Evolutionary conservation across 768 basidiomycete species (phyloP).

Genomic region (Lactifluus hygrophoroides): DNA sequence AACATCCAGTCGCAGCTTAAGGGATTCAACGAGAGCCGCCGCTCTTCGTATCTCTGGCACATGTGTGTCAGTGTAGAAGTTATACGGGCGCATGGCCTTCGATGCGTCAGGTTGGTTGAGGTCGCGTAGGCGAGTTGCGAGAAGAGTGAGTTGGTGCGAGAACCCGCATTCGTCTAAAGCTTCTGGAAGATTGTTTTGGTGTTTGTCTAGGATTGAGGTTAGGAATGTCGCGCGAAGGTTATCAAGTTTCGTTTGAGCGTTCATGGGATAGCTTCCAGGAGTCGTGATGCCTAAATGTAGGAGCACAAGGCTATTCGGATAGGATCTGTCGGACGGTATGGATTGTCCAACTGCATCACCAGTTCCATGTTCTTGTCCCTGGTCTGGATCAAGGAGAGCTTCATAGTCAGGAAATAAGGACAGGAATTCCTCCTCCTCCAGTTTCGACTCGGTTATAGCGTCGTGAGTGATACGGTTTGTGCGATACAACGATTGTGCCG

Average conservation of each 20-base stretch:
- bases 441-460: constrained; percentile 56
- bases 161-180: constrained; percentile 43
- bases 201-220: constrained; percentile 11
- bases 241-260: constrained; percentile 12
- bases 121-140: constrained; percentile 34
- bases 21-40: constrained; percentile 38
- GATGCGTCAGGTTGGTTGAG: constrained; percentile 24
- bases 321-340: constrained; percentile 27
- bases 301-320: constrained; percentile 34
- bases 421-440: constrained; percentile 78
- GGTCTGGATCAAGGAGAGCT: constrained; percentile 32
- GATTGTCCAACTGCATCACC: constrained; percentile 10
- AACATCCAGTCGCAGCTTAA: constrained; percentile 43
- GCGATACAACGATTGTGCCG: constrained; percentile 71
- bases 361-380: neutral
- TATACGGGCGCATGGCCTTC: constrained; percentile 31
- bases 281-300: constrained; percentile 42
- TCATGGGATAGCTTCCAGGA: constrained; percentile 26
- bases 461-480: constrained; percentile 45
- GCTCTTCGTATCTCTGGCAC: constrained; percentile 60
- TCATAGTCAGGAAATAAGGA: constrained; percentile 81
- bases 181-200: constrained; percentile 11
- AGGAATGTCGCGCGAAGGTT: constrained; percentile 17
- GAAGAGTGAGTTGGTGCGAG: constrained; percentile 42
- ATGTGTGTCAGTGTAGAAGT: constrained; percentile 82